These are phyloP conservation scores for Nannochloris sp. DNA, from an alignment of 139 green algal species.

Conservation along the genomic window DNA sequence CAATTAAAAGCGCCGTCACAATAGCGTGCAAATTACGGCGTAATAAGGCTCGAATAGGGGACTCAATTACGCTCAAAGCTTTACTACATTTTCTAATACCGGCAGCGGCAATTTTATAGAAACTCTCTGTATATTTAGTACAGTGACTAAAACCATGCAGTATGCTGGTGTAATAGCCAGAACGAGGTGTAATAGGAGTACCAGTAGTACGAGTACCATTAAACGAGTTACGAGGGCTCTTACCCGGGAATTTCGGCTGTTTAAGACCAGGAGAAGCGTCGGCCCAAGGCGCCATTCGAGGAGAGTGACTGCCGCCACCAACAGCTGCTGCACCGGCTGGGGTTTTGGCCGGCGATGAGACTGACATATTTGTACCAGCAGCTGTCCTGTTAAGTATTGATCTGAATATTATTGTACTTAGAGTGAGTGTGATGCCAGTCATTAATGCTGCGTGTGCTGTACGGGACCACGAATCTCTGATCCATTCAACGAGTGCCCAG, in stretches of 20 bases:
- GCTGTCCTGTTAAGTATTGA: neutral
- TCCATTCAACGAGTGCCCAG: constrained; percentile 26
- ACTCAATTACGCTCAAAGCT: constrained; percentile 15
- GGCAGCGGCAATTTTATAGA: no score
- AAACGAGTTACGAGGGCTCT: no score
- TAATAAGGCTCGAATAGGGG: constrained; percentile 8
- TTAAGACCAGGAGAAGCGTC: neutral
- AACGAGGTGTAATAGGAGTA: no score
- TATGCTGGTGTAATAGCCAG: no score
- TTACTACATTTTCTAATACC: no score
- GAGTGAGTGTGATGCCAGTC: neutral
- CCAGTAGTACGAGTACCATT: no score
- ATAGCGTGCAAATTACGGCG: constrained; percentile 29
- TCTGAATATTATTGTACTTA: neutral
- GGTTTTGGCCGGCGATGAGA: neutral
- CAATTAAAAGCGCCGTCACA: constrained; percentile 28
- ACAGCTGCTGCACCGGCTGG: neutral
- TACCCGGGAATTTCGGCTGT: neutral
- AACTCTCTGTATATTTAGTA: no score
- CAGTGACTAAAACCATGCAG: no score
- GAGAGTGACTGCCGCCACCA: neutral
- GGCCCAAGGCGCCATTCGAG: neutral
- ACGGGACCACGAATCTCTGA: constrained; percentile 1
- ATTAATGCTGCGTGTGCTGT: neutral
- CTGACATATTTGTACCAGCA: neutral